Evolutionary conservation across 2,329 filamentous ascomycete species (phyloP), one percentile per base, ranked within the genome.

Genomic region (Rosellinia necatrix): DNA sequence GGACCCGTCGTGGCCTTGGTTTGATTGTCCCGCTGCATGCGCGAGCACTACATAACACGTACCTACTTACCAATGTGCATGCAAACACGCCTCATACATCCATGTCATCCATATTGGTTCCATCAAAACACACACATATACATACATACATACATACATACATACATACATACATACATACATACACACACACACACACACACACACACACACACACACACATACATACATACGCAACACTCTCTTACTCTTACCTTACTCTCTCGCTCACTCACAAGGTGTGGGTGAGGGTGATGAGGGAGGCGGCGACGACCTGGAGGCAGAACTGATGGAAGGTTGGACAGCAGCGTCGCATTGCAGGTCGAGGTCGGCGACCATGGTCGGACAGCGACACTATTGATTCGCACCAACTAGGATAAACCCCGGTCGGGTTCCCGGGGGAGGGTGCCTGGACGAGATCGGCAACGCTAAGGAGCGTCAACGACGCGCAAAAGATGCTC

Each of bases 301-400:
- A 13, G 15, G 49, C 15, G 49, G 49, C 37, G 43, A 44, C 22
- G 49, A 48, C 38, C 38, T 52, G 53, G 48, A 52, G 44, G 30
- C 32, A 38, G 38, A 30, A 27, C 49, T 49, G 56, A 25, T 40
- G 49, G 13, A 49, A 27, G 54, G 50, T 58, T 40, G 49, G 50
- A 52, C 54, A n/a, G 38, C 54, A 60, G 50, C 30, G 58, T 60
- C 40, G 58, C 38, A 60, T 42, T 44, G 58, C 54, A 55, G 51
- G 12, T 56, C 15, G 43, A 55, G 58, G 58, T 61, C 58, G 58
- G 58, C 58, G 58, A 61, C 58, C 58, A 61, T 58, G 51, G 48
- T 54, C 38, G 41, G 43, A 53, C 48, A 34, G 42, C 58, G 49
- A 34, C 54, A 35, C 58, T 60, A 60, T 60, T 60, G 58, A 60